Evolutionary conservation across 2,329 filamentous ascomycete species (phyloP), one percentile per base, ranked within the genome.

Genomic region (Herpotrichia juniperi): DNA sequence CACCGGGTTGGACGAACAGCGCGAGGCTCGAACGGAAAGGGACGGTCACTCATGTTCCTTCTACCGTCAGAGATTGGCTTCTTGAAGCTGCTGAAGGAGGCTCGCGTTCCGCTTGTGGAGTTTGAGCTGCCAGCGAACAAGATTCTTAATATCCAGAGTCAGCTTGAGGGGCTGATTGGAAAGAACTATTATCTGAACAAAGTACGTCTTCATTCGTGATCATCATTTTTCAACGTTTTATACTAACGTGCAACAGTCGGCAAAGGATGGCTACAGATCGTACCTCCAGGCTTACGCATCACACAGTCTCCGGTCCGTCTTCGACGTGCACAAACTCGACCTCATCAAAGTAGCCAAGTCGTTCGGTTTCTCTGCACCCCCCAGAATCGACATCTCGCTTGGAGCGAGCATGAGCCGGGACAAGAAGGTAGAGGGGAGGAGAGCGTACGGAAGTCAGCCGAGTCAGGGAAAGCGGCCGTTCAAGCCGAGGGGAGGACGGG

Each of bases 171-270:
- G 77, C 83, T 97, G 61, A 96, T 99, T 66, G 86, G 85, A 25
- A 90, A 94, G 74, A 97, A 99, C 77, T 97, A 97, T 80, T 97
- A 97, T 75, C 83, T 99, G 52, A 94, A 97, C 79, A 94, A 96
- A 83, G 82, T 84, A 69, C 51, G 77, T 43, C 9, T 17, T 24
- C 9, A 2, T 22, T 14, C n/a, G n/a, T n/a, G n/a, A n/a, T n/a
- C 28, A 11, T 32, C 6, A 4, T 16, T 39, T 26, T 34, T 31
- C 31, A 22, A n/a, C 12, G 8, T 10, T 19, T 11, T 8, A 35
- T 44, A 57, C 37, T 53, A 43, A 61, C 44, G 51, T 51, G 30
- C 28, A 30, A 37, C 25, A 84, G 80, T 86, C 83, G 26, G 85
- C 85, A 37, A 88, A 87, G 71, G 85, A 87, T 60, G 84, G 90